These are phyloP conservation scores for Dioscorea dumetorum DNA, from an alignment of 106 monocot genomes.

Conservation along the genomic window DNA sequence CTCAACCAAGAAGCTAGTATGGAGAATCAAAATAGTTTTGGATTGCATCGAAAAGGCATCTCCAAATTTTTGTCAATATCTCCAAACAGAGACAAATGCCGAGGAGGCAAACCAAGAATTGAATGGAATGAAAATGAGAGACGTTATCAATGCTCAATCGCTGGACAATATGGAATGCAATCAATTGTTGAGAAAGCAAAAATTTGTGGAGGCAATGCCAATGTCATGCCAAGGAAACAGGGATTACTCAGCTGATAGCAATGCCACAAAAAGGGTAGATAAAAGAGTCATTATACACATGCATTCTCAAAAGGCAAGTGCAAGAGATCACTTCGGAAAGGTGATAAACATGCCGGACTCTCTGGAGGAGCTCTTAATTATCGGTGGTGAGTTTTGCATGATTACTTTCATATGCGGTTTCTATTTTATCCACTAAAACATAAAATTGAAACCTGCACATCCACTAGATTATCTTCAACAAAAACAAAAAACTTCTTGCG, in stretches of 20 bases:
- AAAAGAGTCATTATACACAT: slow-evolving; percentile 50
- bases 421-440: too few relatives aligned
- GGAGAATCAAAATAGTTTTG: slow-evolving; percentile 1
- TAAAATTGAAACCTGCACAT: too few relatives aligned
- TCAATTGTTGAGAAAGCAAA: too few relatives aligned
- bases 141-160: too few relatives aligned
- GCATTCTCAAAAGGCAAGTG: slow-evolving; percentile 2
- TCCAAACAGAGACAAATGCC: slow-evolving; percentile 4
- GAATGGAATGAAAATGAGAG: too few relatives aligned
- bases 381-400: slow-evolving; percentile 34
- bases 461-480: too few relatives aligned
- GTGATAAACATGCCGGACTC: slow-evolving; percentile 48
- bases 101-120: slow-evolving; percentile 14
- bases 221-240: too few relatives aligned
- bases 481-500: too few relatives aligned
- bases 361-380: slow-evolving; percentile 45
- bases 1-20: slow-evolving; percentile 13
- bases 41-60: neutral
- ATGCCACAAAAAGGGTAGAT: neutral
- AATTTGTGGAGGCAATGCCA: too few relatives aligned
- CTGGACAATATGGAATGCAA: too few relatives aligned
- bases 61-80: slow-evolving; percentile 1
- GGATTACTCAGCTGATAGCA: too few relatives aligned
- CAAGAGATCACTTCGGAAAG: slow-evolving; percentile 24
- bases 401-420: neutral